Evolutionary conservation across 2,329 filamentous ascomycete species (phyloP).

Genomic region (Hypoxylon sp.): DNA sequence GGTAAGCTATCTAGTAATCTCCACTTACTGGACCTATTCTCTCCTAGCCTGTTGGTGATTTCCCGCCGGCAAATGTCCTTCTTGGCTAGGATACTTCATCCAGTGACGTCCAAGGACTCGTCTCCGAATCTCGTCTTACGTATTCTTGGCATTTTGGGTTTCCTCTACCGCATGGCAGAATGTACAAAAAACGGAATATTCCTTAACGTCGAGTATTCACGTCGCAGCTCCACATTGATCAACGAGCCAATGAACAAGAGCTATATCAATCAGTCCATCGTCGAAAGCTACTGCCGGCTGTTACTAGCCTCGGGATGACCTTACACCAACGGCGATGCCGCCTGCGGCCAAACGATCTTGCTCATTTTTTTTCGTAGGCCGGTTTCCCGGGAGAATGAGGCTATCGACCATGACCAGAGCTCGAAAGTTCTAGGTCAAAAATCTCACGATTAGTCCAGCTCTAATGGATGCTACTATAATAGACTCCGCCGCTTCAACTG

Average conservation of each 20-base stretch:
- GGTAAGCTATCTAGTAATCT: conserved; percentile 13
- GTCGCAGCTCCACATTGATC: conserved; percentile 15
- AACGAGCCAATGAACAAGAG: conserved; percentile 4
- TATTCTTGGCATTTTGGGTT: conserved; percentile 21
- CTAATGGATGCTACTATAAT: conserved; percentile 11
- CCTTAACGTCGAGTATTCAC: conserved; percentile 6
- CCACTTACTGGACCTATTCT: conserved; percentile 15
- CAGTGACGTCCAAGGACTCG: conserved; percentile 19
- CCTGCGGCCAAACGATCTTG: conserved; percentile 1
- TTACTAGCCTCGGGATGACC: conserved; percentile 12
- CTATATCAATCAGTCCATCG: too few species aligned
- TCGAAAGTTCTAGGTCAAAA: conserved; percentile 5
- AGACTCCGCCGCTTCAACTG: conserved; percentile 14
- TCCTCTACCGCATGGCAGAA: conserved; percentile 5
- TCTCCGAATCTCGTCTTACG: conserved; percentile 23
- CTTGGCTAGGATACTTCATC: conserved; percentile 31
- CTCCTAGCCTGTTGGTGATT: conserved; percentile 21
- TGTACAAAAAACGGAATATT: neutral
- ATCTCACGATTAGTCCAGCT: conserved; percentile 1
- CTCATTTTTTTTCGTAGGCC: conserved; percentile 11
- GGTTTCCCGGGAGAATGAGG: conserved; percentile 1
- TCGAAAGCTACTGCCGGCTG: conserved; percentile 1
- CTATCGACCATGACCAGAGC: conserved; percentile 3
- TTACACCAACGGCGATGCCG: conserved; percentile 12
- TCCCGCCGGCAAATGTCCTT: conserved; percentile 26